A percentile compares a stretch with the other conserved stretches of the same genome.
Evolutionary conservation across 2,329 filamentous ascomycete species (phyloP).

Genomic region (Calonectria multiphialidica): DNA sequence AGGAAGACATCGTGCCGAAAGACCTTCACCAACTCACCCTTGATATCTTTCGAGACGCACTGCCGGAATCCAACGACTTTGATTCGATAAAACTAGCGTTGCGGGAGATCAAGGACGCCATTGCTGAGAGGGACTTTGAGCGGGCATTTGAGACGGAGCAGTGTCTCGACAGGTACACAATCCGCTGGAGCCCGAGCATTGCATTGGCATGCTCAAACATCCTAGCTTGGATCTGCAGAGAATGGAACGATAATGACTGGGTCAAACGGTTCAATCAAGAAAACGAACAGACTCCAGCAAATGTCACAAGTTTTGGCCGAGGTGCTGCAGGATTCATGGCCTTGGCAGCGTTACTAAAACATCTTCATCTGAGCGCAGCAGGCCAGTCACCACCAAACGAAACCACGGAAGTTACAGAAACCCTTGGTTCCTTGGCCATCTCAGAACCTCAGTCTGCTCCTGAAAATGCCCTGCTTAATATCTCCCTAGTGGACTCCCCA

Average conservation of each 20-base stretch:
- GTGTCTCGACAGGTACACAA: conserved; percentile 2
- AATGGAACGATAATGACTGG: neutral
- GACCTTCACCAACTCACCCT: neutral
- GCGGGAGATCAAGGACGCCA: conserved; percentile 1
- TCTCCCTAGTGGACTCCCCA: neutral
- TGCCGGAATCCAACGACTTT: conserved; percentile 1
- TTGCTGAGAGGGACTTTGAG: neutral
- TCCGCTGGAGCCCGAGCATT: neutral
- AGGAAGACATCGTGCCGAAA: neutral
- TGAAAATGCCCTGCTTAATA: neutral
- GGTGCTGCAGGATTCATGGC: neutral
- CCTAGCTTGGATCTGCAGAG: neutral
- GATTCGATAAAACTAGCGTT: neutral
- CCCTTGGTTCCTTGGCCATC: neutral
- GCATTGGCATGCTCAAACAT: neutral
- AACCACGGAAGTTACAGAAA: neutral
- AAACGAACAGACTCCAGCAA: neutral
- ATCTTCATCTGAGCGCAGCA: neutral
- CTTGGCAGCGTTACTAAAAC: neutral
- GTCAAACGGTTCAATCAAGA: neutral
- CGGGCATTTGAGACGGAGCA: neutral
- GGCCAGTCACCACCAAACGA: neutral
- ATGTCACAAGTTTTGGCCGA: neutral
- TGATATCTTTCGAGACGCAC: neutral
- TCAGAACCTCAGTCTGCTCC: neutral